Percentiles rank a stretch among this genome's conserved stretches.
These are phyloP conservation scores for Fusarium gaditjirri DNA, from an alignment of 2,329 filamentous ascomycete species.

Conservation along the genomic window DNA sequence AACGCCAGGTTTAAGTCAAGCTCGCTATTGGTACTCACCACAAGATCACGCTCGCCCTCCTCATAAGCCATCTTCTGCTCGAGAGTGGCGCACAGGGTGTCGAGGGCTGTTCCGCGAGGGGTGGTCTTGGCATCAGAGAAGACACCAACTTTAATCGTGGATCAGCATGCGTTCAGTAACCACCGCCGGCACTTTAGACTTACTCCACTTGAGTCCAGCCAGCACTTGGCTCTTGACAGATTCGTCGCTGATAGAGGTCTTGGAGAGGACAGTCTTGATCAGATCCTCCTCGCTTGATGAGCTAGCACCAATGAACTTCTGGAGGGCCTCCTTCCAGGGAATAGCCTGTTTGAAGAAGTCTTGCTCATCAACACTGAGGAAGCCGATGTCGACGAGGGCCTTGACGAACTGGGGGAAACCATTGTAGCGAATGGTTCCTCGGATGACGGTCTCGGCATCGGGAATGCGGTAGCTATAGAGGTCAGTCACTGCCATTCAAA, in stretches of 20 bases:
- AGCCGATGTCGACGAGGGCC: slow-evolving; percentile 87
- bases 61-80: slow-evolving; percentile 77
- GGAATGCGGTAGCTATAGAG: slow-evolving; percentile 71
- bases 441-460: slow-evolving; percentile 88
- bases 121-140: slow-evolving; percentile 63
- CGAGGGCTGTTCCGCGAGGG: slow-evolving; percentile 72
- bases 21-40: slow-evolving; percentile 46
- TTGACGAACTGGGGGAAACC: slow-evolving; percentile 94
- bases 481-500: background rate
- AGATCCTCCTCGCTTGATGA: slow-evolving; percentile 77
- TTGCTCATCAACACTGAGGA: slow-evolving; percentile 72
- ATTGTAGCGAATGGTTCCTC: slow-evolving; percentile 83
- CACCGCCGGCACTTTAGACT: background rate
- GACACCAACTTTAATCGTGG: slow-evolving; percentile 17
- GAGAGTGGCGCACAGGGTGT: slow-evolving; percentile 72
- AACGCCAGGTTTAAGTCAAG: background rate
- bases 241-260: slow-evolving; percentile 57
- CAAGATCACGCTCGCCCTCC: slow-evolving; percentile 71
- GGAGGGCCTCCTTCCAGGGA: slow-evolving; percentile 86
- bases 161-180: background rate
- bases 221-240: slow-evolving; percentile 26
- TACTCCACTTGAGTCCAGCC: slow-evolving; percentile 32
- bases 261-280: slow-evolving; percentile 76
- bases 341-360: slow-evolving; percentile 72
- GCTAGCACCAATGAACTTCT: slow-evolving; percentile 76